A percentile compares a stretch with the other conserved stretches of the same genome.
Evolutionary conservation across 2,329 filamentous ascomycete species (phyloP).

Genomic region (Cordyceps sp.): DNA sequence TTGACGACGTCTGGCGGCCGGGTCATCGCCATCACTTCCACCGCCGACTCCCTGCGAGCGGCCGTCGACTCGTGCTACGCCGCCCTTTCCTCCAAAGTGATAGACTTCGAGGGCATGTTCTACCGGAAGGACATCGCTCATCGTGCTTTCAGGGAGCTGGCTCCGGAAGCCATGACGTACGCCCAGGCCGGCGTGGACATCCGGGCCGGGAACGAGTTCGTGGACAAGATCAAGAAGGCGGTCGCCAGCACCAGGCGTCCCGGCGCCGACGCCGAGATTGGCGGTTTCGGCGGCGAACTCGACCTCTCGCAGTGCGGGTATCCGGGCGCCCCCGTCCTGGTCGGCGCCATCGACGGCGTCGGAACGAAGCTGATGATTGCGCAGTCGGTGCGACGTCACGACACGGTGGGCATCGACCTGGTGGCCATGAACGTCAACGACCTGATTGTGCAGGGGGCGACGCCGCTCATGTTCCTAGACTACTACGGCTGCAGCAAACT

Average conservation of each 20-base stretch:
- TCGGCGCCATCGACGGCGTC: constrained; percentile 92
- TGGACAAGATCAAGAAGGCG: constrained; percentile 77
- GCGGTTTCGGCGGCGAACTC: constrained; percentile 68
- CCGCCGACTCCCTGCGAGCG: constrained; percentile 52
- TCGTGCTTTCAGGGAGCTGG: constrained; percentile 40
- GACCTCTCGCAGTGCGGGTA: constrained; percentile 56
- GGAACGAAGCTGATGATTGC: constrained; percentile 96
- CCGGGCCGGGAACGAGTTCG: constrained; percentile 82
- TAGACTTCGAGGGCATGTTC: constrained; percentile 79
- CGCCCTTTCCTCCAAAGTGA: constrained; percentile 48
- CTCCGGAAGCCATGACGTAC: constrained; percentile 57
- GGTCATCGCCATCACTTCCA: constrained; percentile 84
- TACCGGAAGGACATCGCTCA: constrained; percentile 87
- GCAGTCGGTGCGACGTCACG: constrained; percentile 74
- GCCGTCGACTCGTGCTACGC: constrained; percentile 81
- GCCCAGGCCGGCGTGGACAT: constrained; percentile 88
- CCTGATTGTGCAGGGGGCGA: constrained; percentile 85
- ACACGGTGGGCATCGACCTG: constrained; percentile 89
- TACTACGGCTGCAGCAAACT: constrained; percentile 92
- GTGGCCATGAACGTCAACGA: constrained; percentile 99
- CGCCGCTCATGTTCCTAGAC: constrained; percentile 91
- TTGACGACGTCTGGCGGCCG: constrained; percentile 72
- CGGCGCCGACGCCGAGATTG: constrained; percentile 84
- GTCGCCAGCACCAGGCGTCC: constrained; percentile 74
- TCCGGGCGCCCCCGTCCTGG: constrained; percentile 57